Evolutionary conservation across 176 grass and related monocot genomes (phyloP).

Genomic region (Carex scoparia): DNA sequence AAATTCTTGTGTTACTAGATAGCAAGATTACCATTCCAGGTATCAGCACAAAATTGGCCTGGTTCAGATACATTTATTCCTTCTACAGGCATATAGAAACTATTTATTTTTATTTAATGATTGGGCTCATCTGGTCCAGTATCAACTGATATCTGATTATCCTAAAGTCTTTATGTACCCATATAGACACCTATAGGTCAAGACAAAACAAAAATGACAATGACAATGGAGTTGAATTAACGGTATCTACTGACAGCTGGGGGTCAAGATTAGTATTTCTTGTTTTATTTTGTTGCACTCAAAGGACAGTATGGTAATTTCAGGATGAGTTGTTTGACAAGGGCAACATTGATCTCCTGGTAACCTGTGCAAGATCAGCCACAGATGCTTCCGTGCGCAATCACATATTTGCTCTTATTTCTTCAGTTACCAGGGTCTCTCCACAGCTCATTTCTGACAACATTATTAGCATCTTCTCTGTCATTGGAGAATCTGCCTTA

Average conservation of each 20-base stretch:
- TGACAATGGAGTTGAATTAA: neutral
- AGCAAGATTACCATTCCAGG: neutral
- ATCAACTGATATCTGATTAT: neutral
- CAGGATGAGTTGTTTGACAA: conserved; percentile 63
- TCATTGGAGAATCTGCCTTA: conserved; percentile 73
- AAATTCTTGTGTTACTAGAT: neutral
- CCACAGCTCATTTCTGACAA: conserved; percentile 58
- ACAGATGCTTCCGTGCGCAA: conserved; percentile 55
- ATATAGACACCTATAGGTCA: neutral
- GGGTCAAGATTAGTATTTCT: neutral
- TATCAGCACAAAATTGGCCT: neutral
- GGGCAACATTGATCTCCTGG: conserved; percentile 47
- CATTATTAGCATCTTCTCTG: conserved; percentile 64
- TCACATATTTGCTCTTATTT: conserved; percentile 65
- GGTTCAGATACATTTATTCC: neutral
- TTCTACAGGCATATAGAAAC: neutral
- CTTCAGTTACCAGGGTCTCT: conserved; percentile 64
- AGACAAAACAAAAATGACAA: neutral
- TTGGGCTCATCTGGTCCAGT: neutral
- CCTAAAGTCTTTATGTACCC: neutral
- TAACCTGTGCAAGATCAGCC: conserved; percentile 46
- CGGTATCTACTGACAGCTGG: neutral
- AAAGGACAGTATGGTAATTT: neutral
- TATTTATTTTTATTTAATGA: neutral
- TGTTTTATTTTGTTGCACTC: neutral